Conservation (phyloP, 2,329 filamentous ascomycete genomes). For the Trichophyton benhamiae region DNA sequence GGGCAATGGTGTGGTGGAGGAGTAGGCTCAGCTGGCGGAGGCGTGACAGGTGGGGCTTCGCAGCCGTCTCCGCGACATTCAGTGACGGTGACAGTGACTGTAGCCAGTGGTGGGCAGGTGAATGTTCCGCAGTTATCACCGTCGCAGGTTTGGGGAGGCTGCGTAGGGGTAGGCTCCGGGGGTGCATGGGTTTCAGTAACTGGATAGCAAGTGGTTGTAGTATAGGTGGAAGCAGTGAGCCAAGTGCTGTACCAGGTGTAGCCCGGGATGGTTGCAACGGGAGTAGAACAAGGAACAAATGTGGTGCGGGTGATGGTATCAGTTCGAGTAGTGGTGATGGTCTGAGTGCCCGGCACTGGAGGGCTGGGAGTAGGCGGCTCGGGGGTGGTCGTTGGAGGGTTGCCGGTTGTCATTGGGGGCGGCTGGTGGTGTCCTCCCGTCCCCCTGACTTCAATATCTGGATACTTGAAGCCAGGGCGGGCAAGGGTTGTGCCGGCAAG, state of each 20-base stretch:
- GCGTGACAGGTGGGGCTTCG: constrained; percentile 6
- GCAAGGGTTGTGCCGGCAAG: constrained; percentile 2
- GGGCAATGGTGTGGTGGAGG: constrained; percentile 12
- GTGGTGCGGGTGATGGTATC: constrained; percentile 22
- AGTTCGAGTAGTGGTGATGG: constrained; percentile 15
- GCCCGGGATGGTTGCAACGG: constrained; percentile 17
- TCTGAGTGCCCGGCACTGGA: not conserved
- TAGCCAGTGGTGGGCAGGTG: constrained; percentile 10
- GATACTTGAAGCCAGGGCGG: not conserved
- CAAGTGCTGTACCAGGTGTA: constrained; percentile 26
- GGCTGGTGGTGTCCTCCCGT: not conserved
- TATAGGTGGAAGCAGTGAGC: constrained; percentile 16
- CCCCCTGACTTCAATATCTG: not conserved
- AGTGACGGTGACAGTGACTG: constrained; percentile 15
- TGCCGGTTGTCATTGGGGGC: not conserved
- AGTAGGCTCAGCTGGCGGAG: constrained; percentile 3
- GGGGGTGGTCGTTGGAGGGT: not conserved
- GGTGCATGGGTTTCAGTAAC: constrained; percentile 10
- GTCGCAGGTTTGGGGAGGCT: constrained; percentile 7
- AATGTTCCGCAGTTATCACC: not conserved
- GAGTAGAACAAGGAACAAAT: constrained; percentile 26
- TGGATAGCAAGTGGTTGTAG: constrained; percentile 23
- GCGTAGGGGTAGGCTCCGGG: constrained; percentile 6
- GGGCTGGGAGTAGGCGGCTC: not conserved
- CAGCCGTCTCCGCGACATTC: constrained; percentile 9